Evolutionary conservation across 257 asterid genomes (phyloP).

Genomic region (Jaltomata sinuosa): DNA sequence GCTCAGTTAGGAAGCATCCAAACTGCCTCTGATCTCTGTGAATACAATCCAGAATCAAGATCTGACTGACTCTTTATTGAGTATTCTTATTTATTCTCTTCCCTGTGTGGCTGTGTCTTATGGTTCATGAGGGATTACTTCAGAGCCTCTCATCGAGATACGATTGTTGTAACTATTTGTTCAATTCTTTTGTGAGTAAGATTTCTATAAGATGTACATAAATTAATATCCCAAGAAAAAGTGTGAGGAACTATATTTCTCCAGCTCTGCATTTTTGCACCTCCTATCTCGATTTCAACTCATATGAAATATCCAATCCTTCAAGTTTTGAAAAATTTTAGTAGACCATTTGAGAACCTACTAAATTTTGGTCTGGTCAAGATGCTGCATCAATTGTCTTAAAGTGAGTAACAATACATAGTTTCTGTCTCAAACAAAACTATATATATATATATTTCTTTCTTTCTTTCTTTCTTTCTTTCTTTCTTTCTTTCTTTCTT

Average conservation of each 20-base stretch:
- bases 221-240: background rate
- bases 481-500: too few relatives aligned
- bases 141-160: background rate
- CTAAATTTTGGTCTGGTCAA: too few relatives aligned
- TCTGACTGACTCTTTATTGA: background rate
- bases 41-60: constrained; percentile 2
- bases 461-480: too few relatives aligned
- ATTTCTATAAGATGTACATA: background rate
- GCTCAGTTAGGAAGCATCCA: constrained; percentile 13
- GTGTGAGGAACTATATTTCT: background rate
- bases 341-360: too few relatives aligned
- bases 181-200: background rate
- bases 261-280: background rate
- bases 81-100: background rate
- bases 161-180: background rate
- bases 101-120: background rate
- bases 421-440: too few relatives aligned
- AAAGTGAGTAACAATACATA: too few relatives aligned
- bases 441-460: too few relatives aligned
- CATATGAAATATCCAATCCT: too few relatives aligned
- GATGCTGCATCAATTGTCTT: too few relatives aligned
- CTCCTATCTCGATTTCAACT: background rate
- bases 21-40: constrained; percentile 22
- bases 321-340: too few relatives aligned
- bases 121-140: background rate